phyloP scores from a whole-genome alignment of 306 rosid genomes.

The Cercis canadensis region DNA sequence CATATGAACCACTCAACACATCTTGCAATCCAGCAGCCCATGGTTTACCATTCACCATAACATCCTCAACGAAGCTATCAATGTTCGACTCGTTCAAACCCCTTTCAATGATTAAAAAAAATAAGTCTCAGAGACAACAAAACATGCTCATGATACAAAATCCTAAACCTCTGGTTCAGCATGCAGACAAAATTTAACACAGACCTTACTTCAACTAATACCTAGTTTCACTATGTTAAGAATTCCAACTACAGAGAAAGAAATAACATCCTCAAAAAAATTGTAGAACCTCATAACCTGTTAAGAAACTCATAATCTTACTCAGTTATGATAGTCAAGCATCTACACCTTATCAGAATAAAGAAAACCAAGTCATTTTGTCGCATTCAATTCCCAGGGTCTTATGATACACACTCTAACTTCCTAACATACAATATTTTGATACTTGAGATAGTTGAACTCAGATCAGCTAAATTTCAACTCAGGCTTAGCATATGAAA shows the following conservation, averaged over 20 bases:
- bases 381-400: background rate
- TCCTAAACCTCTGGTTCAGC: no score
- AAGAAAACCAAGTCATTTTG: constrained; percentile 4
- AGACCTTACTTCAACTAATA: no score
- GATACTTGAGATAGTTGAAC: background rate
- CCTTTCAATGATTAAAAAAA: constrained; percentile 48
- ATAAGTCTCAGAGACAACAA: constrained; percentile 34
- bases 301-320: background rate
- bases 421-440: background rate
- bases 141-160: background rate
- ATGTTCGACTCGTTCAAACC: constrained; percentile 74
- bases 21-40: constrained; percentile 69
- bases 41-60: constrained; percentile 68
- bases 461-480: background rate
- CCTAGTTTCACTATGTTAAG: no score
- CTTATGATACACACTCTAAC: background rate
- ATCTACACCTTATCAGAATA: background rate
- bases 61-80: constrained; percentile 80
- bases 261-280: no score
- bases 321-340: background rate
- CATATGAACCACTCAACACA: constrained; percentile 63
- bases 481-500: background rate
- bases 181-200: no score
- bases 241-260: no score
- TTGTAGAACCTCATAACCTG: background rate